Base-by-base conservation (phyloP, 805 yeast genomes). In the Ogataea wickerhamii region DNA sequence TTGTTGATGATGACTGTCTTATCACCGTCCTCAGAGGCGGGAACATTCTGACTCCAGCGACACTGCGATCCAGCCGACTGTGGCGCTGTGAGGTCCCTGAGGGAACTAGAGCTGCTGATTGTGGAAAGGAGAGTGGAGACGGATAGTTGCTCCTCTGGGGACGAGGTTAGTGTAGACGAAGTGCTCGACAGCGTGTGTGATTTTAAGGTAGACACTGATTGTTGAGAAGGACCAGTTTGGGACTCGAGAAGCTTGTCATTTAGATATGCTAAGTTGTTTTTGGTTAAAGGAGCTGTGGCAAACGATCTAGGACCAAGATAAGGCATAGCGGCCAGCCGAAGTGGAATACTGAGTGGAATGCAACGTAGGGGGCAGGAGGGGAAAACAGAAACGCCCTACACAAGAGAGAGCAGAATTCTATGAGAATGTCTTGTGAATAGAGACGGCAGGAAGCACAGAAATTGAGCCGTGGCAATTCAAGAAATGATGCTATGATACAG, bases 281-380 rank as follows among this genome's bases (percentile, higher is more conserved):
- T 42, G 5, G 66, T 61, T 12, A 61, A 37, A 17, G 65, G 66
- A 23, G 65, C 53, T 12, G 66, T 61, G n/a, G 49, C 55, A 42
- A 60, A 61, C 5, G 64, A 48, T 43, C 49, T 58, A 25, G 66
- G 65, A 21, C 66, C 66, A 29, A 61, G 41, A 41, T 60, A 61
- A 38, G 66, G 58, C 66, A 61, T 61, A 32, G 36, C 21, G 29
- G 12, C 12, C 25, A 22, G 25, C 25, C 25, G 12, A 22, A 22
- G n/a, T n/a, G n/a, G n/a, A n/a, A n/a, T n/a, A n/a, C n/a, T n/a
- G 25, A 22, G 25, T 8, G 8, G 25, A 22, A 22, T 22, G 25
- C 25, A 22, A 22, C 25, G 25, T 22, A 22, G n/a, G n/a, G n/a
- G n/a, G n/a, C n/a, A 22, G 25, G 11, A 22, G 12, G 25, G 8